Percentiles rank a stretch among this genome's conserved stretches.
Conservation (phyloP, 108 stramenopile species). For the Epithemia pelagica region DNA sequence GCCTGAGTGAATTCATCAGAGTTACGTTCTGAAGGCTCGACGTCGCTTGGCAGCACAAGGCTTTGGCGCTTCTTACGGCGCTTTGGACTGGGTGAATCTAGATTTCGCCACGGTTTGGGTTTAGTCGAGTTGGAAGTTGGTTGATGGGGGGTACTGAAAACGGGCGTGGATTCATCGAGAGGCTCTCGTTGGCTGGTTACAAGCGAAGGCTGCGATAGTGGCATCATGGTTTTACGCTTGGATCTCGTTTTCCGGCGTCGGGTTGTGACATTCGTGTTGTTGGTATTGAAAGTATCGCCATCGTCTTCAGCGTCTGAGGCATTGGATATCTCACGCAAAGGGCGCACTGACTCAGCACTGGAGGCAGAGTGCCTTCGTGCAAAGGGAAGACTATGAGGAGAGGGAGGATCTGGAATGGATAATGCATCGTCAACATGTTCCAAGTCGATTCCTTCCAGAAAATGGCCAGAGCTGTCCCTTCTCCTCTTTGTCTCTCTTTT, state of each 20-base stretch:
- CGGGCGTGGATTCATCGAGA: no score
- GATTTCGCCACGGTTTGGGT: no score
- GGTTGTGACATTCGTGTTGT: background rate
- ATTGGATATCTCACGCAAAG: background rate
- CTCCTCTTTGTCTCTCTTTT: background rate
- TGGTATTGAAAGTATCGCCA: background rate
- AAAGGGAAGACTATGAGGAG: background rate
- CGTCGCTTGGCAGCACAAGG: slow-evolving; percentile 4
- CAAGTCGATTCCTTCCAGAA: slow-evolving; percentile 2
- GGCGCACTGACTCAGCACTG: background rate
- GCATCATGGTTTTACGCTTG: background rate
- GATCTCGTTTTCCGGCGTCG: background rate
- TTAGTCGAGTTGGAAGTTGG: no score
- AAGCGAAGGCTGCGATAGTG: background rate
- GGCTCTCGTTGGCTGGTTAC: no score
- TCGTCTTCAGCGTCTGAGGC: slow-evolving; percentile 1
- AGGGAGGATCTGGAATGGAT: slow-evolving; percentile 5
- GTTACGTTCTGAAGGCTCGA: background rate
- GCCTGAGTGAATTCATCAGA: background rate
- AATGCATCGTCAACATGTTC: background rate
- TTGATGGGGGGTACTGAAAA: no score
- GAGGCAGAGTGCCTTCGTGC: background rate
- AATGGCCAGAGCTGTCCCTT: background rate
- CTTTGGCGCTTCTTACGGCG: slow-evolving; percentile 3
- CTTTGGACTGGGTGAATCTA: background rate